Evolutionary conservation across 176 grass and related monocot species (phyloP).

Genomic region (Aechmea fasciata): DNA sequence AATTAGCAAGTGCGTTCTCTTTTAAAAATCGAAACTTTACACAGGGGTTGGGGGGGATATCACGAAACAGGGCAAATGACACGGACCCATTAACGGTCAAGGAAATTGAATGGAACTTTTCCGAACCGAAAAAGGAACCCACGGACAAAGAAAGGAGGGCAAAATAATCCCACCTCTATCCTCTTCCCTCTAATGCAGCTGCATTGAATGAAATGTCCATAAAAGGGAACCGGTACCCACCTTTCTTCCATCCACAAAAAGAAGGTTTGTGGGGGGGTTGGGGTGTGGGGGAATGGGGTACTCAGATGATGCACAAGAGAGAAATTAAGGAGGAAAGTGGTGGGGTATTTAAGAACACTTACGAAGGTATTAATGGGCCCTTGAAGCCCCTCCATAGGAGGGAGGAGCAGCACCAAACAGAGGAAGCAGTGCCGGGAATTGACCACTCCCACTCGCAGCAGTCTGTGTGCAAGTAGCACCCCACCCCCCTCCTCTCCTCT

Average conservation of each 20-base stretch:
- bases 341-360: constrained; percentile 21
- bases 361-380: constrained; percentile 63
- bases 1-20: neutral
- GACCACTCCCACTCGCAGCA: constrained; percentile 3
- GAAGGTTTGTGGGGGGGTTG: neutral
- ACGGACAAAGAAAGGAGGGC: neutral
- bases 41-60: neutral
- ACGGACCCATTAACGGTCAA: constrained; percentile 3
- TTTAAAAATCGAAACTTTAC: constrained; percentile 3
- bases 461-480: neutral
- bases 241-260: constrained; percentile 8
- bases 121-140: constrained; percentile 2
- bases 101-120: constrained; percentile 20
- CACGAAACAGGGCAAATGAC: constrained; percentile 3
- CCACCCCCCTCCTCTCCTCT: neutral
- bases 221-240: neutral
- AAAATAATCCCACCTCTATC: constrained; percentile 1
- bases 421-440: neutral
- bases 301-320: too few species aligned
- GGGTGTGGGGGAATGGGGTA: too few species aligned
- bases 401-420: neutral
- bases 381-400: constrained; percentile 63
- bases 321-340: constrained; percentile 7
- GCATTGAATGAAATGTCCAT: constrained; percentile 59
- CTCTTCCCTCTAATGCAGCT: constrained; percentile 12